Evolutionary conservation across 2,329 filamentous ascomycete species (phyloP).

Genomic region (Fusarium siculi): DNA sequence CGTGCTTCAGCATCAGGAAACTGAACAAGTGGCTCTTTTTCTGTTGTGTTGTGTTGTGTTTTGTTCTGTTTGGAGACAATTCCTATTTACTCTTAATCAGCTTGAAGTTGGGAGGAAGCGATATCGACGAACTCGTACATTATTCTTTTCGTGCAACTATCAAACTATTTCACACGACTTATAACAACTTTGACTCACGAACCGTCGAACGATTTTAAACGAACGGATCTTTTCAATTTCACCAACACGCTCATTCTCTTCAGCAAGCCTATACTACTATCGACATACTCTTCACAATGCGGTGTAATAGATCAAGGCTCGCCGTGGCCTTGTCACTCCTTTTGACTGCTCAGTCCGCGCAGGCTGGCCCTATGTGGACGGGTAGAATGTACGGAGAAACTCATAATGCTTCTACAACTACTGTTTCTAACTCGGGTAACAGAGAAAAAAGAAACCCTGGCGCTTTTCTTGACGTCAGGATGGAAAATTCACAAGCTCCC

Average conservation of each 20-base stretch:
- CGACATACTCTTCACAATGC: constrained; percentile 35
- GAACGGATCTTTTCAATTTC: constrained; percentile 14
- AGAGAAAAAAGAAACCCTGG: constrained; percentile 38
- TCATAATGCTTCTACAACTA: not conserved
- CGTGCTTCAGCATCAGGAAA: not conserved
- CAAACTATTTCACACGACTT: constrained; percentile 3
- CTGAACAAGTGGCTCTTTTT: constrained; percentile 30
- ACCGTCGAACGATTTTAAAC: constrained; percentile 22
- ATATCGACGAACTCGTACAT: constrained; percentile 4
- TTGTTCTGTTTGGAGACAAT: constrained; percentile 11
- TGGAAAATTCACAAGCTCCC: constrained; percentile 23
- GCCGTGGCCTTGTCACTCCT: constrained; percentile 43
- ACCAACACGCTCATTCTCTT: constrained; percentile 3
- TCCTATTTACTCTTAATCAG: constrained; percentile 26
- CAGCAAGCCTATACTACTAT: not conserved
- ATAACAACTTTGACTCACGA: constrained; percentile 22
- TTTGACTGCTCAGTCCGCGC: constrained; percentile 43
- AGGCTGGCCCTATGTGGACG: constrained; percentile 52
- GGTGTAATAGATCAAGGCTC: constrained; percentile 29
- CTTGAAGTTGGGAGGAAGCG: constrained; percentile 6
- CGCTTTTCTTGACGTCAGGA: constrained; percentile 27
- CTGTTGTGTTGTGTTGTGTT: not conserved
- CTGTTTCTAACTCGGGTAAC: constrained; percentile 9
- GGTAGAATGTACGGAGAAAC: constrained; percentile 45
- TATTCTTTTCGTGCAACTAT: constrained; percentile 3